Evolutionary conservation across 2,329 filamentous ascomycete species (phyloP).

Genomic region (Aspergillus brunneoviolaceus): DNA sequence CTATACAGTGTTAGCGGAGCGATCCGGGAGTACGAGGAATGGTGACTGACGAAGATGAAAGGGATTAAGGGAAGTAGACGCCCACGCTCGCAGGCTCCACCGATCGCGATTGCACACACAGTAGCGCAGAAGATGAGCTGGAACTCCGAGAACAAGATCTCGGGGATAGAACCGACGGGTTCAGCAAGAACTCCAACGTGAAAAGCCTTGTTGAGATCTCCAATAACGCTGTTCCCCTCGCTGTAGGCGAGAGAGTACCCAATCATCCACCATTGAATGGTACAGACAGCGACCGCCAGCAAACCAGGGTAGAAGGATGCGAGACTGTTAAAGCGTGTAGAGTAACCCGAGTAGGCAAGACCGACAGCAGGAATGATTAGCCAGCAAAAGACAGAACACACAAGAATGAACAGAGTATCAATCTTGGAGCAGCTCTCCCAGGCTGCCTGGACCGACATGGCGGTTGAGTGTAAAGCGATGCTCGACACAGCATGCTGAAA

Average conservation of each 20-base stretch:
- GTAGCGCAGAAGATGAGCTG: slow-evolving; percentile 53
- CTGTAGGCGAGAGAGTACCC: slow-evolving; percentile 53
- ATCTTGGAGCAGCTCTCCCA: slow-evolving; percentile 54
- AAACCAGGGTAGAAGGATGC: slow-evolving; percentile 51
- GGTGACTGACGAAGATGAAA: slow-evolving; percentile 44
- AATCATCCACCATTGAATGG: slow-evolving; percentile 52
- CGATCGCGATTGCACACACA: slow-evolving; percentile 53
- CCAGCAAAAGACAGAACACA: slow-evolving; percentile 55
- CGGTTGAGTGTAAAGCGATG: background rate
- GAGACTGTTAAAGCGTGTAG: slow-evolving; percentile 49
- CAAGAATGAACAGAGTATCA: slow-evolving; percentile 53
- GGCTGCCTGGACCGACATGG: slow-evolving; percentile 38
- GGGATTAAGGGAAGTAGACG: slow-evolving; percentile 48
- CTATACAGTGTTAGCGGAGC: slow-evolving; percentile 22
- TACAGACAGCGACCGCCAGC: slow-evolving; percentile 49
- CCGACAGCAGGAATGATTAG: slow-evolving; percentile 54
- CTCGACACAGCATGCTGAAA: background rate
- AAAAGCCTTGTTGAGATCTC: slow-evolving; percentile 47
- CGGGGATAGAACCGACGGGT: slow-evolving; percentile 52
- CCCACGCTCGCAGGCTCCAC: slow-evolving; percentile 51
- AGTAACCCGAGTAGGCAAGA: slow-evolving; percentile 52
- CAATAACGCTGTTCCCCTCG: slow-evolving; percentile 47
- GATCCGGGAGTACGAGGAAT: too few species aligned
- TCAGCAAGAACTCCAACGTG: slow-evolving; percentile 49
- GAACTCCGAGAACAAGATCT: slow-evolving; percentile 53